A percentile compares a stretch with the other conserved stretches of the same genome.
Evolutionary conservation across 1,284 basidiomycete species (phyloP).

Genomic region (Kalmanozyma brasiliensis): DNA sequence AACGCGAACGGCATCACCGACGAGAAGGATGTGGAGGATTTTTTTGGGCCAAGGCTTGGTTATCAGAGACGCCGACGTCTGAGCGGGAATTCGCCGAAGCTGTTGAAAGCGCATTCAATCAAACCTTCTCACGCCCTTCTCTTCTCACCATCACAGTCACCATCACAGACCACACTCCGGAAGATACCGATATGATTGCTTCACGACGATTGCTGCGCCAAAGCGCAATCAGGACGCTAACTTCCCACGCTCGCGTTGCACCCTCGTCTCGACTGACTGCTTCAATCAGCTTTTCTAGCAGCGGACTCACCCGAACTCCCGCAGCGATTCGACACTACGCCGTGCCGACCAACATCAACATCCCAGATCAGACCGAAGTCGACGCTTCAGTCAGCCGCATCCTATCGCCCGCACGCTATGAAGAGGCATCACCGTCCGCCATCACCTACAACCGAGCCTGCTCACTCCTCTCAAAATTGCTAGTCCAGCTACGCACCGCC

Average conservation of each 20-base stretch:
- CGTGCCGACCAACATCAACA: constrained; percentile 12
- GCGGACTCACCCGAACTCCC: neutral
- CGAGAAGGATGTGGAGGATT: too few relatives aligned
- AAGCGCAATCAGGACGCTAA: neutral
- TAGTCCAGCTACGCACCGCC: constrained; percentile 39
- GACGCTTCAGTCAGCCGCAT: constrained; percentile 28
- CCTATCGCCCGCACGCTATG: constrained; percentile 23
- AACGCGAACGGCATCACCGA: too few relatives aligned
- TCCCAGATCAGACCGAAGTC: constrained; percentile 23
- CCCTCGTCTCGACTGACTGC: neutral
- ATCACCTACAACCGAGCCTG: constrained; percentile 27
- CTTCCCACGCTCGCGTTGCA: neutral
- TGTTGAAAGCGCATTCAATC: constrained; percentile 4
- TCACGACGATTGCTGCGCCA: constrained; percentile 3
- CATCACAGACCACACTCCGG: too few relatives aligned
- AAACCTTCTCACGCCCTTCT: too few relatives aligned
- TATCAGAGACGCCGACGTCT: too few relatives aligned
- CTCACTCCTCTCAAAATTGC: constrained; percentile 22
- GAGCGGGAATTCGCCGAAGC: neutral
- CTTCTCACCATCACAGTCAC: neutral
- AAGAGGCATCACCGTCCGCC: constrained; percentile 2
- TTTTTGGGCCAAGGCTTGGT: too few relatives aligned
- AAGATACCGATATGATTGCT: constrained; percentile 8
- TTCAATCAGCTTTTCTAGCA: neutral
- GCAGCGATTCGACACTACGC: constrained; percentile 17